Percentiles rank a stretch among this genome's conserved stretches.
phyloP scores from a whole-genome alignment of 2,329 filamentous ascomycete genomes.

The Fusarium gaditjirri region DNA sequence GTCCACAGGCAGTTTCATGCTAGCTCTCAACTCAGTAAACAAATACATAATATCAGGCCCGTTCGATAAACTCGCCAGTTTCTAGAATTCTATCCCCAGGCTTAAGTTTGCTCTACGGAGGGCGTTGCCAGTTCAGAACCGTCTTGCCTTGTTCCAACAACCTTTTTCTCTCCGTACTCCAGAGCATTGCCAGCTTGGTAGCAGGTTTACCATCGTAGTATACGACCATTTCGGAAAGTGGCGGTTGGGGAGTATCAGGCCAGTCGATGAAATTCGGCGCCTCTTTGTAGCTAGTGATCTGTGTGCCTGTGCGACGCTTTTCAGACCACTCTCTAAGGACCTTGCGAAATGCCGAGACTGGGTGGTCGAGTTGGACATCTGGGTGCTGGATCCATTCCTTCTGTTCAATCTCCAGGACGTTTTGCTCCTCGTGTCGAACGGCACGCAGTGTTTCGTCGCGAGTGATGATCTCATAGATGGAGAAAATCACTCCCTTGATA shows the following conservation, averaged over 20 bases:
- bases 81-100: conserved; percentile 8
- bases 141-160: conserved; percentile 8
- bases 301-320: conserved; percentile 8
- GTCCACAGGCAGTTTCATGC: no score
- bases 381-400: conserved; percentile 48
- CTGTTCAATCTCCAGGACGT: conserved; percentile 27
- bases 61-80: conserved; percentile 10
- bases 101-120: conserved; percentile 5
- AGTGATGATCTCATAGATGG: conserved; percentile 53
- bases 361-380: conserved; percentile 47
- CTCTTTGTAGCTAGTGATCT: conserved; percentile 23
- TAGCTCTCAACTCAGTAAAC: no score
- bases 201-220: background rate
- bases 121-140: conserved; percentile 30
- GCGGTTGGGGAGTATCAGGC: conserved; percentile 21
- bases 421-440: conserved; percentile 42
- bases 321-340: conserved; percentile 43
- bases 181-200: background rate
- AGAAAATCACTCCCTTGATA: conserved; percentile 50
- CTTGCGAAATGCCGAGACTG: conserved; percentile 44
- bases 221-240: background rate
- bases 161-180: background rate
- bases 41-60: no score
- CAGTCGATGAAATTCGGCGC: conserved; percentile 41
- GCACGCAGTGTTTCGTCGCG: conserved; percentile 39